Evolutionary conservation across 176 grass and related monocot genomes (phyloP), one percentile per base, ranked within the genome.

Genomic region (Carex scoparia): DNA sequence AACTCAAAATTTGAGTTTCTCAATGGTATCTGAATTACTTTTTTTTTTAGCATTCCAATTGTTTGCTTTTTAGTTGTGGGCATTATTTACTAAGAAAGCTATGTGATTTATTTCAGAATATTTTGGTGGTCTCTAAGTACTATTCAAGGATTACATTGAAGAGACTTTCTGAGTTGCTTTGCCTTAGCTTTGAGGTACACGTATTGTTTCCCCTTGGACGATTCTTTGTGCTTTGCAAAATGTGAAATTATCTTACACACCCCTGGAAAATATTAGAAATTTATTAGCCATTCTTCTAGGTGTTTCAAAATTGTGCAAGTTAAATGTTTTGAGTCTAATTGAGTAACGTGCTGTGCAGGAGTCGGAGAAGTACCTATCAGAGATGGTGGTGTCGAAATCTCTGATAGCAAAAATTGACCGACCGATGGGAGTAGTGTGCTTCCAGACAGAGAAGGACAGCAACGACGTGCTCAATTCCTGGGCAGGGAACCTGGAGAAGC

Each of bases 81-180:
- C 51, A 16, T 58, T 35, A 6, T 57, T 57, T 78, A 57, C 23
- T 57, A 57, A 56, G 11, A 2, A 78, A 57, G 33, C 12, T 57
- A 13, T 76, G 11, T 78, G 51, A 4, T 9, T 78, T 11, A 19
- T 78, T 87, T 85, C 88, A 98, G 95, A 98, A 98, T 74, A 98
- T 98, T 71, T 93, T 98, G 91, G 95, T 98, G 15, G 93, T 98
- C 28, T 95, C 96, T 0, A 98, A 95, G 66, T 98, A 95, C 23
- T 98, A 98, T 88, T 98, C 96, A 35, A 94, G 96, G 88, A 98
- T 98, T 81, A 91, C 88, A 49, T 81, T 98, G 48, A 95, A 95
- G 84, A 90, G 96, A 54, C 70, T 98, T 82, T 88, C 96, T 0
- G 93, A 94, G 56, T 90, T 98, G 84, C 89, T 98, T 28, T 95